A percentile compares a stretch with the other conserved stretches of the same genome.
These are phyloP conservation scores for Rosa rugosa DNA, from an alignment of 306 rosid genomes.

Conservation along the genomic window DNA sequence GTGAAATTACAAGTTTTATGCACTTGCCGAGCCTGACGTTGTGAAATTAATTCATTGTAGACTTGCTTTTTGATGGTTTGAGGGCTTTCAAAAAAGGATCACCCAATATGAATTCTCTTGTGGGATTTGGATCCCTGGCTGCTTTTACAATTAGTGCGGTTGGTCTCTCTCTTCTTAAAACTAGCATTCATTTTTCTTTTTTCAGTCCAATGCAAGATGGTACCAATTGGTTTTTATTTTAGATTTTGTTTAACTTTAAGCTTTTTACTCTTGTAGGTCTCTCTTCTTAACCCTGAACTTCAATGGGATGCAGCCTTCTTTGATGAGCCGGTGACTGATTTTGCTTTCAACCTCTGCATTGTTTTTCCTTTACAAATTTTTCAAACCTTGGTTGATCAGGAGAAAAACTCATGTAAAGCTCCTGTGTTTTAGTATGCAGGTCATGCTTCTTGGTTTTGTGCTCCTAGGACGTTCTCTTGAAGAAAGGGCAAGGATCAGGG, in stretches of 20 bases:
- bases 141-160: constrained; percentile 92
- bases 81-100: constrained; percentile 81
- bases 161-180: constrained; percentile 34
- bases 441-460: constrained; percentile 99
- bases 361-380: constrained; percentile 10
- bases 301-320: constrained; percentile 93
- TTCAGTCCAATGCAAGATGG: constrained; percentile 20
- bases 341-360: constrained; percentile 38
- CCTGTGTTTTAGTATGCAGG: constrained; percentile 80
- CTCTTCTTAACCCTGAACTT: constrained; percentile 73
- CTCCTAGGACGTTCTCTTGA: constrained; percentile 97
- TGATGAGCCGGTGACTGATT: constrained; percentile 96
- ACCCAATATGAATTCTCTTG: constrained; percentile 96
- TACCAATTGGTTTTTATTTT: constrained; percentile 16
- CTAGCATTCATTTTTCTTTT: constrained; percentile 17
- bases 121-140: constrained; percentile 91
- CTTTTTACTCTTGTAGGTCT: constrained; percentile 53
- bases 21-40: constrained; percentile 13
- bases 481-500: constrained; percentile 88
- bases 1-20: neutral
- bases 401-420: constrained; percentile 46
- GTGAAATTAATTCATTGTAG: constrained; percentile 40
- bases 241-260: constrained; percentile 18
- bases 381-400: constrained; percentile 13
- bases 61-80: constrained; percentile 83